Conservation (phyloP, 306 rosid species). For the Vigna nakashimae region DNA sequence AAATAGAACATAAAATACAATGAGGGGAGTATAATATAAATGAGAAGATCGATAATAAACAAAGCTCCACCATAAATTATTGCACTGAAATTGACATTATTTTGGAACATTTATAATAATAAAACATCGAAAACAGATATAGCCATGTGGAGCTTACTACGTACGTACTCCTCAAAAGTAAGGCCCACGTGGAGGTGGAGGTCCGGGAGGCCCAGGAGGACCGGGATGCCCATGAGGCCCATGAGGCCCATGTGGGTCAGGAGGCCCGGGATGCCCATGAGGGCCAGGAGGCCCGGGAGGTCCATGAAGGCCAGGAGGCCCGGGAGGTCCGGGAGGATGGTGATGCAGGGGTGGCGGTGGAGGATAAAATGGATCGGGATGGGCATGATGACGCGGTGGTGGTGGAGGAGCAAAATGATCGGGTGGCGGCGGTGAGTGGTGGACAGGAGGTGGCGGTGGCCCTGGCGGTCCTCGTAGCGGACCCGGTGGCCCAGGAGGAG, state of each 20-base stretch:
- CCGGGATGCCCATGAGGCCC: neutral
- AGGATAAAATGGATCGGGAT: neutral
- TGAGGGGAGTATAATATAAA: too few relatives aligned
- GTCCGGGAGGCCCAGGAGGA: constrained; percentile 4
- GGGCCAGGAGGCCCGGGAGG: too few relatives aligned
- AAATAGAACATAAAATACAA: too few relatives aligned
- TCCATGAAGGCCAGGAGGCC: too few relatives aligned
- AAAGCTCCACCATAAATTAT: too few relatives aligned
- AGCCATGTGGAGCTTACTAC: neutral
- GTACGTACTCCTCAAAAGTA: neutral
- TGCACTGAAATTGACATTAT: too few relatives aligned
- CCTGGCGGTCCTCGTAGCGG: constrained; percentile 30
- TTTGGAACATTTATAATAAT: too few relatives aligned
- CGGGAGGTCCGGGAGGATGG: neutral
- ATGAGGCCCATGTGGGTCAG: too few relatives aligned
- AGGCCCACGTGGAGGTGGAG: constrained; percentile 32
- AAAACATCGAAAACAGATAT: too few relatives aligned
- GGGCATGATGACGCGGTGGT: neutral
- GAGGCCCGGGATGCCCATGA: too few relatives aligned
- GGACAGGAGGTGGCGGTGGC: too few relatives aligned
- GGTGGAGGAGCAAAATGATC: constrained; percentile 30
- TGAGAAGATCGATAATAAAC: too few relatives aligned
- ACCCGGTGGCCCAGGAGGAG: constrained; percentile 1
- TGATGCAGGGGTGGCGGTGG: constrained; percentile 4
- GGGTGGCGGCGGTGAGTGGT: constrained; percentile 15